phyloP scores from a whole-genome alignment of 805 yeast species.

The Hanseniaspora guilliermondii region DNA sequence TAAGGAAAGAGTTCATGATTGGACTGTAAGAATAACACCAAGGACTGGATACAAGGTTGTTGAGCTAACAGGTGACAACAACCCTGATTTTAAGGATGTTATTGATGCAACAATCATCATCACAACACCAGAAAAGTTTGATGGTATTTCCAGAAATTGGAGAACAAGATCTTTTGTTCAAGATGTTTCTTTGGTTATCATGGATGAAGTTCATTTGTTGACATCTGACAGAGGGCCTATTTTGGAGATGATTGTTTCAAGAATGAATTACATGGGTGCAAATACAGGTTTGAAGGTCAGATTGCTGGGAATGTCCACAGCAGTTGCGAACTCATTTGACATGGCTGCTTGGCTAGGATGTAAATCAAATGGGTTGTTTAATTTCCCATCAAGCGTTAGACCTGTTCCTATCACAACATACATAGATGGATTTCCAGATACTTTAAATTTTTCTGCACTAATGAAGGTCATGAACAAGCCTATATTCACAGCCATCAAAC shows the following conservation, averaged over 20 bases:
- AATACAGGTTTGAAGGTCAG: slow-evolving; percentile 84
- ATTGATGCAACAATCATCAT: slow-evolving; percentile 74
- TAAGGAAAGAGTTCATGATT: slow-evolving; percentile 90
- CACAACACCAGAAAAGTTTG: slow-evolving; percentile 95
- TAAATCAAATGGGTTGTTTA: slow-evolving; percentile 79
- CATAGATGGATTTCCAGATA: slow-evolving; percentile 75
- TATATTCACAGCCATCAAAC: slow-evolving; percentile 81
- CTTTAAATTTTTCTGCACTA: slow-evolving; percentile 64
- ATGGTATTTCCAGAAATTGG: slow-evolving; percentile 85
- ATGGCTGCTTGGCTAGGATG: slow-evolving; percentile 93
- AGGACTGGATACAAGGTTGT: slow-evolving; percentile 76
- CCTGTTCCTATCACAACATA: slow-evolving; percentile 91
- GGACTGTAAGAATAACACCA: slow-evolving; percentile 72
- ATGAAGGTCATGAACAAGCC: slow-evolving; percentile 59
- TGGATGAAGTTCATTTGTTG: slow-evolving; percentile 90
- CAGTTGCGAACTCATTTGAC: slow-evolving; percentile 80
- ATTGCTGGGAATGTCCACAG: slow-evolving; percentile 84
- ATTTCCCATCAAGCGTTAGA: slow-evolving; percentile 81
- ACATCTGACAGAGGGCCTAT: slow-evolving; percentile 98
- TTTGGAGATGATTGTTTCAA: slow-evolving; percentile 84
- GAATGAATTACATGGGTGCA: slow-evolving; percentile 44
- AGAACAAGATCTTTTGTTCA: slow-evolving; percentile 76
- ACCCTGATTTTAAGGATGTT: slow-evolving; percentile 69
- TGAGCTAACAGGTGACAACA: slow-evolving; percentile 92
- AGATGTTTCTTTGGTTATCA: slow-evolving; percentile 73